phyloP scores from a whole-genome alignment of 2,329 filamentous ascomycete species.

The Claviceps maximensis region DNA sequence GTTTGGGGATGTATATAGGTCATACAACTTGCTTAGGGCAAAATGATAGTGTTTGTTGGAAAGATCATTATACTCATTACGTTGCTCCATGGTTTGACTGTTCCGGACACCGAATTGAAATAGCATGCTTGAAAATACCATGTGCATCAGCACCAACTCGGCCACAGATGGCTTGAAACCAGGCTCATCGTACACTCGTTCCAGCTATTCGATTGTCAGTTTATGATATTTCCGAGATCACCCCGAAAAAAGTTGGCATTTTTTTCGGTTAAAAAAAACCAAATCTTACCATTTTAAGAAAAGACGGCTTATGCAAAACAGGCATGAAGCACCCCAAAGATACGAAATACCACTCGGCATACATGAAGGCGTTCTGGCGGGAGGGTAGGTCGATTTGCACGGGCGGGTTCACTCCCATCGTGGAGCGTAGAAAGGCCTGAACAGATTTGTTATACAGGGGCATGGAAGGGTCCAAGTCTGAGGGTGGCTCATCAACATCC shows the following conservation, averaged over 20 bases:
- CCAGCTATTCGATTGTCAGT: slow-evolving; percentile 29
- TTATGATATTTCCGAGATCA: not conserved
- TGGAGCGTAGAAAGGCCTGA: slow-evolving; percentile 53
- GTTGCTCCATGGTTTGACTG: slow-evolving; percentile 38
- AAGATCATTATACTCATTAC: slow-evolving; percentile 43
- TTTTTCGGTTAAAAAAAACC: no score
- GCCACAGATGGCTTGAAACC: slow-evolving; percentile 47
- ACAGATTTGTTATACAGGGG: slow-evolving; percentile 59
- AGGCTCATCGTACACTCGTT: slow-evolving; percentile 56
- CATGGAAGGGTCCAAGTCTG: slow-evolving; percentile 24
- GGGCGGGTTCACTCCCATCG: slow-evolving; percentile 45
- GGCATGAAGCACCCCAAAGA: slow-evolving; percentile 61
- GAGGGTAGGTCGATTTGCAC: slow-evolving; percentile 48
- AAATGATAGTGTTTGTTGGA: slow-evolving; percentile 73
- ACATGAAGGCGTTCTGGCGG: slow-evolving; percentile 51
- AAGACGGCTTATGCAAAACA: slow-evolving; percentile 62
- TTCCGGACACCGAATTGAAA: slow-evolving; percentile 68
- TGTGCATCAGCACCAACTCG: slow-evolving; percentile 60
- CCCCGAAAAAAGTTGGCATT: not conserved
- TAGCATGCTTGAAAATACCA: slow-evolving; percentile 66
- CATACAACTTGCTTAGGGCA: slow-evolving; percentile 52
- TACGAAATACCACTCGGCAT: slow-evolving; percentile 63
- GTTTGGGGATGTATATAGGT: slow-evolving; percentile 47
- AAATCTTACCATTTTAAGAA: slow-evolving; percentile 50
- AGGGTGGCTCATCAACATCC: slow-evolving; percentile 46